Percentiles rank a stretch among this genome's conserved stretches.
Evolutionary conservation across 495 filamentous ascomycete species (phyloP).

Genomic region (Penicillium bialowiezense): DNA sequence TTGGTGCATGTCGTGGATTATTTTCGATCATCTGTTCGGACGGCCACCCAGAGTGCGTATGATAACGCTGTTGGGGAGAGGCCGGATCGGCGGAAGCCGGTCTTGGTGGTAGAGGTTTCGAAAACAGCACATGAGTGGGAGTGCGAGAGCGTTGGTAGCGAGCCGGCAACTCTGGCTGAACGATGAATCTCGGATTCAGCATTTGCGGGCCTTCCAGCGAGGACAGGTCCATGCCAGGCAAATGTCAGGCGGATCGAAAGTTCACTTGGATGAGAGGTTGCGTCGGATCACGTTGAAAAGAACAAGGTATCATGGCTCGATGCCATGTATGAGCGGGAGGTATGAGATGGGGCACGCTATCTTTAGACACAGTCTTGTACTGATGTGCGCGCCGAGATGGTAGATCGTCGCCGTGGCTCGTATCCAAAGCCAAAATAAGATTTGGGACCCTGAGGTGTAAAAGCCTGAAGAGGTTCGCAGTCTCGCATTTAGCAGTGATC

Average conservation of each 20-base stretch:
- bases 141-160: conserved; percentile 8
- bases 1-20: not conserved
- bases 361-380: conserved; percentile 8
- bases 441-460: not conserved
- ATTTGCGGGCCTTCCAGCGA: conserved; percentile 39
- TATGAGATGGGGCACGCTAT: conserved; percentile 4
- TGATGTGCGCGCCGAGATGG: conserved; percentile 9
- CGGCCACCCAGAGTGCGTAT: not conserved
- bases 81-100: conserved; percentile 10
- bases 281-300: not conserved
- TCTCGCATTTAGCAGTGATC: not conserved
- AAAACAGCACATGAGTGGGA: conserved; percentile 10
- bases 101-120: conserved; percentile 16
- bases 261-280: not conserved
- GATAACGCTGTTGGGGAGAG: not conserved
- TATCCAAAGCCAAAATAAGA: conserved; percentile 8
- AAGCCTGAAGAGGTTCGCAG: not conserved
- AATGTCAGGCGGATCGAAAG: not conserved
- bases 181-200: conserved; percentile 12
- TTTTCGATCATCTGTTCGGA: not conserved
- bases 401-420: conserved; percentile 14
- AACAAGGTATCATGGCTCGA: conserved; percentile 1
- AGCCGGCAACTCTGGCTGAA: not conserved
- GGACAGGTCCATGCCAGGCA: conserved; percentile 32
- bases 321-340: not conserved